phyloP scores from a whole-genome alignment of 148 eudicot species.

The Fagopyrum tataricum region DNA sequence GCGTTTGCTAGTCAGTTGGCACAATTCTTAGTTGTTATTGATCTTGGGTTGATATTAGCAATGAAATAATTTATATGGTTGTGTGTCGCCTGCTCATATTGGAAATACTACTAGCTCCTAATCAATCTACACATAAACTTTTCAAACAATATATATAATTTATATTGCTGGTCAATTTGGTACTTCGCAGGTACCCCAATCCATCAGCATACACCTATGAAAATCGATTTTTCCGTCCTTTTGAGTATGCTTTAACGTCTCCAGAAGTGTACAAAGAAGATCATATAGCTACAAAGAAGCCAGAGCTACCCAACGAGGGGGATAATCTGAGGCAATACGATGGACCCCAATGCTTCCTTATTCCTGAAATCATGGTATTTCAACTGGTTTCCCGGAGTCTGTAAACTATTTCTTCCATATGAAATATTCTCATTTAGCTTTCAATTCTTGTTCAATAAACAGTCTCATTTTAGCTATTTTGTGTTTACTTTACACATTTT shows the following conservation, averaged over 20 bases:
- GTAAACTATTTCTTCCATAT: background rate
- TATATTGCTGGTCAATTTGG: slow-evolving; percentile 10
- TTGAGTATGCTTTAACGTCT: slow-evolving; percentile 90
- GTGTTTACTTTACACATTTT: too few relatives aligned
- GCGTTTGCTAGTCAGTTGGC: background rate
- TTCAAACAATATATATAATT: too few relatives aligned
- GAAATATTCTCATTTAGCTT: too few relatives aligned
- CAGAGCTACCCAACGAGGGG: slow-evolving; percentile 79
- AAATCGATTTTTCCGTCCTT: slow-evolving; percentile 84
- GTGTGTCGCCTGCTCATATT: too few relatives aligned
- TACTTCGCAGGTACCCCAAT: slow-evolving; percentile 77
- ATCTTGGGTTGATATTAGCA: background rate
- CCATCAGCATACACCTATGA: slow-evolving; percentile 83
- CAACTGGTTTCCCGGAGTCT: background rate
- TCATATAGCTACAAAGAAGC: slow-evolving; percentile 85
- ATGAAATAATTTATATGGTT: background rate
- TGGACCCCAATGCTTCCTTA: slow-evolving; percentile 94
- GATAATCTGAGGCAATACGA: slow-evolving; percentile 59
- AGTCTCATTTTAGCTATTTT: too few relatives aligned
- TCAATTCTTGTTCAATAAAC: too few relatives aligned
- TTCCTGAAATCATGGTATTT: slow-evolving; percentile 95
- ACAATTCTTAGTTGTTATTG: background rate
- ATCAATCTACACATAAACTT: too few relatives aligned
- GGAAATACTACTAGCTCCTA: too few relatives aligned
- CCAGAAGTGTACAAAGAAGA: slow-evolving; percentile 84